Percentiles rank a stretch among this genome's conserved stretches.
Evolutionary conservation across 306 rosid genomes (phyloP).

Genomic region (Carpinus fangiana): DNA sequence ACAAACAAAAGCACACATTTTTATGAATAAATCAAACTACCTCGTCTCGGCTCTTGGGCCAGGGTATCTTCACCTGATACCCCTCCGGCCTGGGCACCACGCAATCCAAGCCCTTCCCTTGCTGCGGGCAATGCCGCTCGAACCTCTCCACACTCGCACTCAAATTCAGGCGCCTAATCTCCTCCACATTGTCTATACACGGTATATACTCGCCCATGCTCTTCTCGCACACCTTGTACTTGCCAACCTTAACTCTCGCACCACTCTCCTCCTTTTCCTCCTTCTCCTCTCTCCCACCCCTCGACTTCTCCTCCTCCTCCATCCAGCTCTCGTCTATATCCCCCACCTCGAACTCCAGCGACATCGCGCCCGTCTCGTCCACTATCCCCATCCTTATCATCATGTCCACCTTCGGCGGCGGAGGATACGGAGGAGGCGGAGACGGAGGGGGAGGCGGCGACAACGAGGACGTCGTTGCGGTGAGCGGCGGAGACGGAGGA

Average conservation of each 20-base stretch:
- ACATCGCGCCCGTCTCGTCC: slow-evolving; percentile 75
- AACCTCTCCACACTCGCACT: slow-evolving; percentile 55
- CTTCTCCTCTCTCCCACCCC: slow-evolving; percentile 18
- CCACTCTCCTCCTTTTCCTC: slow-evolving; percentile 12
- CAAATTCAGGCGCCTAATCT: slow-evolving; percentile 33
- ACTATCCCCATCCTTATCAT: slow-evolving; percentile 55
- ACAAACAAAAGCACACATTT: neutral
- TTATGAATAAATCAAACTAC: slow-evolving; percentile 35
- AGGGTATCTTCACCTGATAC: slow-evolving; percentile 56
- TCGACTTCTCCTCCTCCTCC: slow-evolving; percentile 32
- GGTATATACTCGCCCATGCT: slow-evolving; percentile 73
- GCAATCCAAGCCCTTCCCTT: slow-evolving; percentile 56
- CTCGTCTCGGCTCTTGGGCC: slow-evolving; percentile 92
- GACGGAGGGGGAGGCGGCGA: neutral
- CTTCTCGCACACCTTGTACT: slow-evolving; percentile 45
- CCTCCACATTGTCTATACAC: slow-evolving; percentile 71
- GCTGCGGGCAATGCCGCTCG: slow-evolving; percentile 74
- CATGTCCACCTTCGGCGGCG: slow-evolving; percentile 49
- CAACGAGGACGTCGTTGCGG: neutral
- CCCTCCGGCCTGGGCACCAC: slow-evolving; percentile 62
- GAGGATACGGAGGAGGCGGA: neutral
- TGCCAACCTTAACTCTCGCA: slow-evolving; percentile 38
- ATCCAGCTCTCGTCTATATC: slow-evolving; percentile 44
- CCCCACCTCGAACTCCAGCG: slow-evolving; percentile 70
- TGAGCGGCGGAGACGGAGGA: neutral